These are phyloP conservation scores for Cyclostephanos invisitatus DNA, from an alignment of 108 stramenopile species.

Conservation along the genomic window DNA sequence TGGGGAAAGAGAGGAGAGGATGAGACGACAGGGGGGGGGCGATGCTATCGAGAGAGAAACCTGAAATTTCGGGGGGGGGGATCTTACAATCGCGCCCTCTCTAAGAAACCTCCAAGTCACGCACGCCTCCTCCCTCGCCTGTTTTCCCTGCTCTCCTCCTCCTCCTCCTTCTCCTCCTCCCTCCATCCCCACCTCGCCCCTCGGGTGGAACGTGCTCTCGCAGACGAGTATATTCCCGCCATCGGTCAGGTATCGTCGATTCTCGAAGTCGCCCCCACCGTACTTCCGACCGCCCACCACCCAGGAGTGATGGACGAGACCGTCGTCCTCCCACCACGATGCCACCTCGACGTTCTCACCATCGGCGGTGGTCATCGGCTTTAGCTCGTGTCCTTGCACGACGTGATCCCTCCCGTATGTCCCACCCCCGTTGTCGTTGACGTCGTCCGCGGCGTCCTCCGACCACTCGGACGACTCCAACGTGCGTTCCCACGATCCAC, in stretches of 20 bases:
- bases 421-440: neutral
- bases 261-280: constrained; percentile 78
- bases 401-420: constrained; percentile 5
- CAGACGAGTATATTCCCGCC: constrained; percentile 63
- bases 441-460: neutral
- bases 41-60: neutral
- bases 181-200: constrained; percentile 27
- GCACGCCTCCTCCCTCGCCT: constrained; percentile 34
- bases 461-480: constrained; percentile 47
- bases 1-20: neutral
- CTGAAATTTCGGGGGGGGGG: neutral
- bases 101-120: constrained; percentile 49
- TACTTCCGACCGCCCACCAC: constrained; percentile 77
- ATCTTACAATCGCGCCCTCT: constrained; percentile 40
- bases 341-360: constrained; percentile 69
- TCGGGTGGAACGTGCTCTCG: constrained; percentile 73
- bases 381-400: constrained; percentile 40
- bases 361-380: constrained; percentile 66
- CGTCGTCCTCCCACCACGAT: constrained; percentile 80
- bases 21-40: neutral
- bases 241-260: constrained; percentile 60
- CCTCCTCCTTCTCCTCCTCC: constrained; percentile 20
- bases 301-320: constrained; percentile 73
- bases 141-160: constrained; percentile 14
- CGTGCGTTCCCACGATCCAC: constrained; percentile 81